Evolutionary conservation across 208 protist species (phyloP).

Genomic region (Plasmodiophora brassicae): DNA sequence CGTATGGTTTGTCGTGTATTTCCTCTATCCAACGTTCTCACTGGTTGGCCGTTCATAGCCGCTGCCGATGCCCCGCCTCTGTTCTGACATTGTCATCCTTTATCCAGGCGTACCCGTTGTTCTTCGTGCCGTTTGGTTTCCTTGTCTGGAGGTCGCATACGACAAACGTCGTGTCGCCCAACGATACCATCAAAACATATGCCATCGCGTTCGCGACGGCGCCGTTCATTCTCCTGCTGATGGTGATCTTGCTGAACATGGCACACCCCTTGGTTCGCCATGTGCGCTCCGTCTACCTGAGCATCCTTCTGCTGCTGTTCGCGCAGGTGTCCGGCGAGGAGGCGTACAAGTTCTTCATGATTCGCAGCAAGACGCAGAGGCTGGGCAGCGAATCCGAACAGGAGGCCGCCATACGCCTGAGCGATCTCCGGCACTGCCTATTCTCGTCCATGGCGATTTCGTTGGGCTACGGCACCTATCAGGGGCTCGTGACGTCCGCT

Average conservation of each 20-base stretch:
- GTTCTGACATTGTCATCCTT: neutral
- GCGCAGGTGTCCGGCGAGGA: neutral
- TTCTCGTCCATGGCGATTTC: neutral
- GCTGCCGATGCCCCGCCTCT: no score
- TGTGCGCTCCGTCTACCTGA: neutral
- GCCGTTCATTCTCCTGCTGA: neutral
- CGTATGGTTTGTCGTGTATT: no score
- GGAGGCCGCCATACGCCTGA: neutral
- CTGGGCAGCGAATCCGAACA: neutral
- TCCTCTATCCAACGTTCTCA: no score
- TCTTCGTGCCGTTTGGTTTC: neutral
- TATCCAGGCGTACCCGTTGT: neutral
- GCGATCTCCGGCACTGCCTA: neutral
- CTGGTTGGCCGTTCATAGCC: neutral
- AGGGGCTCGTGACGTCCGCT: neutral
- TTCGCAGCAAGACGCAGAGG: neutral
- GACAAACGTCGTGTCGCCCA: neutral
- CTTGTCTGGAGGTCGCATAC: neutral
- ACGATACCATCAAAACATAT: neutral
- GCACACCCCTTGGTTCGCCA: neutral
- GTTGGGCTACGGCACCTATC: neutral
- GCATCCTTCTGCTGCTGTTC: neutral
- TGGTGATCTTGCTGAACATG: neutral
- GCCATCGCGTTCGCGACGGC: neutral
- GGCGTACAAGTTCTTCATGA: neutral